Evolutionary conservation across 305 asterid species (phyloP).

Genomic region (Coffea humblotiana): DNA sequence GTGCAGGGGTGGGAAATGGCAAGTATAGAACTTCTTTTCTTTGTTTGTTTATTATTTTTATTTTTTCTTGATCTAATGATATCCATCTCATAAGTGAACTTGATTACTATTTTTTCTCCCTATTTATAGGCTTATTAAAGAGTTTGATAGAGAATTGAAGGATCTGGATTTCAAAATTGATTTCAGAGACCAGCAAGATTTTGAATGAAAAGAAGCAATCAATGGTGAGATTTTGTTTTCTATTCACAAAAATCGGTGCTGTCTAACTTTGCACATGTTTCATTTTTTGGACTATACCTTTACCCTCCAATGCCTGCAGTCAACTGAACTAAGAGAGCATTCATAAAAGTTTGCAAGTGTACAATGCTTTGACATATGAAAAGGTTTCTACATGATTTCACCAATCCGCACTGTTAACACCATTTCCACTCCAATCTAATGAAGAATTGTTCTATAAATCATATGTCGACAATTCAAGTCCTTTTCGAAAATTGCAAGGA

Average conservation of each 20-base stretch:
- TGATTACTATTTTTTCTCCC: conserved; percentile 13
- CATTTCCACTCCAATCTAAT: too few species aligned
- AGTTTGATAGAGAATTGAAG: conserved; percentile 79
- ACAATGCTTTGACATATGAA: not conserved
- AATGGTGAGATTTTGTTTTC: conserved; percentile 51
- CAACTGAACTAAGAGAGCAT: not conserved
- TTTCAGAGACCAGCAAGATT: conserved; percentile 64
- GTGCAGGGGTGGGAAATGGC: not conserved
- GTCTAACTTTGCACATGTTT: not conserved
- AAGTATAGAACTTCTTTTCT: too few species aligned
- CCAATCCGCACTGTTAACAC: too few species aligned
- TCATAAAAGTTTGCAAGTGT: not conserved
- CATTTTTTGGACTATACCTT: not conserved
- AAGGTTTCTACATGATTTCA: too few species aligned
- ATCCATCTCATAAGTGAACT: not conserved
- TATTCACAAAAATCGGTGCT: conserved; percentile 13
- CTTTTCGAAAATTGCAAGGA: not conserved
- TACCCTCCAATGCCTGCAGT: not conserved
- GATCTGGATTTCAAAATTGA: conserved; percentile 70
- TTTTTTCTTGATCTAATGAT: too few species aligned
- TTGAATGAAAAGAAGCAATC: conserved; percentile 86
- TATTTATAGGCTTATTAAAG: conserved; percentile 80
- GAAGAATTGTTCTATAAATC: too few species aligned
- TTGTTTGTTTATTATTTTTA: too few species aligned
- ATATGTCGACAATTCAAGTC: not conserved